Evolutionary conservation across 495 filamentous ascomycete species (phyloP).

Genomic region (Gamarada debralockiae): DNA sequence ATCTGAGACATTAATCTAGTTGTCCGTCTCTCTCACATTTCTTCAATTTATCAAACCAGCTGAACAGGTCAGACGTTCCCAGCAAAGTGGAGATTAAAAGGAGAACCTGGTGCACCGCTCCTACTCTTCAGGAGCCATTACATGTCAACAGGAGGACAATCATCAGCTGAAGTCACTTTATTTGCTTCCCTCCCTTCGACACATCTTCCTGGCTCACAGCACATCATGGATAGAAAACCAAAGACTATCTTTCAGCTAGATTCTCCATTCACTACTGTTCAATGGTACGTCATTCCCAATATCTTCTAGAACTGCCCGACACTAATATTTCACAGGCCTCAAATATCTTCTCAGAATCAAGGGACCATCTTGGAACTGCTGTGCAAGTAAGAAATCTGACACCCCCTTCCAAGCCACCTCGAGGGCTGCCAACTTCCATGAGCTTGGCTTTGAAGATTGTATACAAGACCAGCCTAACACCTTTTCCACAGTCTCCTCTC

Average conservation of each 20-base stretch:
- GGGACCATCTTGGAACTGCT: conserved; percentile 52
- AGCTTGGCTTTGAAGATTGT: background rate
- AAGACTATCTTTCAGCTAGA: conserved; percentile 39
- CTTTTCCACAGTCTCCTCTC: conserved; percentile 43
- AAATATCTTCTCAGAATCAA: conserved; percentile 42
- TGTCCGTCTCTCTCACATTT: too few relatives aligned
- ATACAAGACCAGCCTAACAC: conserved; percentile 1
- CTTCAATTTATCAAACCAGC: too few relatives aligned
- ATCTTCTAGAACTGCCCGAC: background rate
- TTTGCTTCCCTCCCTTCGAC: too few relatives aligned
- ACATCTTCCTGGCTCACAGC: too few relatives aligned
- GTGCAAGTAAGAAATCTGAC: conserved; percentile 36
- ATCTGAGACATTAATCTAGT: too few relatives aligned
- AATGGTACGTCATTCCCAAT: conserved; percentile 27
- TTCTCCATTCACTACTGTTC: conserved; percentile 33
- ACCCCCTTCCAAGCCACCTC: background rate
- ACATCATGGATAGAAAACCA: conserved; percentile 31
- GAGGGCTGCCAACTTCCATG: background rate
- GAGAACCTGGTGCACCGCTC: too few relatives aligned
- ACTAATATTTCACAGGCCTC: conserved; percentile 37
- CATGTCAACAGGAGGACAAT: too few relatives aligned
- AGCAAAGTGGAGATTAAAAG: too few relatives aligned
- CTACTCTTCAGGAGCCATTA: too few relatives aligned
- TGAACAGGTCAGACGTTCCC: too few relatives aligned
- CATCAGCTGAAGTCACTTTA: too few relatives aligned